Evolutionary conservation across 192 early-diverging fungal species (phyloP), one percentile per base, ranked within the genome.

Genomic region (Paraglomus brasilianum): DNA sequence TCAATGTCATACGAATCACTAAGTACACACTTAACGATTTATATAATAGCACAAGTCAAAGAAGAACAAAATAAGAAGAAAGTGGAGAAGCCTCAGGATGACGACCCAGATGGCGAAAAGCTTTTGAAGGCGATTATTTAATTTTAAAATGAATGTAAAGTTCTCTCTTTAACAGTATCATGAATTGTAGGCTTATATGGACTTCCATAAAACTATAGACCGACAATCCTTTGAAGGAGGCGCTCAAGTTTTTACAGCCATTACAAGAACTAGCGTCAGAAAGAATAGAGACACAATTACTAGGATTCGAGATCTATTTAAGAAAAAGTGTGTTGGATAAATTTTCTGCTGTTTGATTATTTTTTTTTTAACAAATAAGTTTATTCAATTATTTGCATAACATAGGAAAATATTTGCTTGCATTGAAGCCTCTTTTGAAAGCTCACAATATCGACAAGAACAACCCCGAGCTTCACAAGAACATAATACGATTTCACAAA

Each of bases 161-260:
- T 38, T 59, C 3, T 13, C 46, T 65, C 36, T 17, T 46, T 57
- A 44, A 45, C 39, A n/a, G 19, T n/a, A n/a, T n/a, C n/a, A n/a
- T n/a, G n/a, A n/a, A n/a, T n/a, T n/a, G n/a, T n/a, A n/a, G n/a
- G n/a, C n/a, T n/a, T n/a, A n/a, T n/a, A n/a, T n/a, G n/a, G n/a
- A n/a, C n/a, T n/a, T n/a, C n/a, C n/a, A n/a, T n/a, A n/a, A n/a
- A n/a, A n/a, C 58, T 86, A 22, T 78, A 88, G 53, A 83, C 84
- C 17, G 77, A 74, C 10, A 86, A 90, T 75, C 87, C 88, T 52
- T 76, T 97, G 21, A 87, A 76, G 2, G 89, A 89, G 30, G 91
- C 93, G 5, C 82, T 88, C 49, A 87, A 88, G 76, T 92, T 95
- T 49, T 77, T 95, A 48, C 82, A 87, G 67, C 86, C 86, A 11